Evolutionary conservation across 208 protist genomes (phyloP).

Genomic region (Acanthamoeba royreba): DNA sequence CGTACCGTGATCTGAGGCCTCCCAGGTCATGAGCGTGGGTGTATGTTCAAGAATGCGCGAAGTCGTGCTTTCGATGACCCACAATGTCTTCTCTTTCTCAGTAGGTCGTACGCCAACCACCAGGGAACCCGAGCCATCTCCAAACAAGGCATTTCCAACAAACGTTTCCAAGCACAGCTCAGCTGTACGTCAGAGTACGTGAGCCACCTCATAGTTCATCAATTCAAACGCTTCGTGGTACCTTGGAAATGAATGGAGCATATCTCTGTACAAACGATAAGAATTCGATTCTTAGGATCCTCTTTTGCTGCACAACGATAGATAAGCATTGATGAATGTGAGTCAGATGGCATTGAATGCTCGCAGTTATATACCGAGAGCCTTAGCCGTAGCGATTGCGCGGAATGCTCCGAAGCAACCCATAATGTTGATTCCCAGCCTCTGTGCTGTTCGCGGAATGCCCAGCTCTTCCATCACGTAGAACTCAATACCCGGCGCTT

Average conservation of each 20-base stretch:
- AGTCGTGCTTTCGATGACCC: background rate
- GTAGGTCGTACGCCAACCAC: background rate
- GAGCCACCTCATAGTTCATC: background rate
- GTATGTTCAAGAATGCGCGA: constrained; percentile 31
- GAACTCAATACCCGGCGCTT: constrained; percentile 55
- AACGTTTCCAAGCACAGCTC: constrained; percentile 1
- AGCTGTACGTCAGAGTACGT: background rate
- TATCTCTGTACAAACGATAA: constrained; percentile 58
- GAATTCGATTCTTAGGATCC: constrained; percentile 35
- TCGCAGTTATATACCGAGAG: no score
- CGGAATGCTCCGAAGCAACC: constrained; percentile 55
- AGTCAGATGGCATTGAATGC: background rate
- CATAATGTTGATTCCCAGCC: constrained; percentile 58
- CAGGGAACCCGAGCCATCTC: background rate
- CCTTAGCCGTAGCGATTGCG: constrained; percentile 19
- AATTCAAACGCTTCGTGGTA: background rate
- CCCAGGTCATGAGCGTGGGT: constrained; percentile 19
- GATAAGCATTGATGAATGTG: background rate
- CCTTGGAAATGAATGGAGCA: constrained; percentile 55
- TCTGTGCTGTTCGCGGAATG: constrained; percentile 25
- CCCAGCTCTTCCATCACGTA: constrained; percentile 42
- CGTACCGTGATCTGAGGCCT: background rate
- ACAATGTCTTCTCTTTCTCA: background rate
- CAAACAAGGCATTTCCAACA: constrained; percentile 1
- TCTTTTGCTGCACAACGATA: background rate